Conservation (phyloP, 1,139 yeast genomes). For the Diutina scorzettiae region DNA sequence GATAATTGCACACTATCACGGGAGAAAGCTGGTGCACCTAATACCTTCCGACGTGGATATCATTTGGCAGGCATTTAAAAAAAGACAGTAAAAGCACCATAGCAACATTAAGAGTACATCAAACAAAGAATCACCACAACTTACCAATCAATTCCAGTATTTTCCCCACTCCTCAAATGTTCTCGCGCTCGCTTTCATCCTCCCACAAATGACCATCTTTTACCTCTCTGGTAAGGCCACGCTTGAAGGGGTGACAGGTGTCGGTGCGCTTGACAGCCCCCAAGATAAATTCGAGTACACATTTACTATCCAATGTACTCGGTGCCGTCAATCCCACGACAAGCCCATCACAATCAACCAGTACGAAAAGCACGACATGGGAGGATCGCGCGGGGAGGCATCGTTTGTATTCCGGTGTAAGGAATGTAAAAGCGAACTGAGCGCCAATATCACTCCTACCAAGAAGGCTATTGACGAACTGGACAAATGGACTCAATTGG, state of each 20-base stretch:
- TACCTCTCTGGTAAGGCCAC: conserved; percentile 37
- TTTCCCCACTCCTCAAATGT: too few species aligned
- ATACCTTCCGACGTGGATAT: too few species aligned
- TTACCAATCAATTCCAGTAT: too few species aligned
- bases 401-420: conserved; percentile 73
- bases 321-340: conserved; percentile 68
- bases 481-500: conserved; percentile 28
- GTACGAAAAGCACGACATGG: conserved; percentile 47
- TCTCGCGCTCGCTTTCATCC: too few species aligned
- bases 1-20: too few species aligned
- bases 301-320: conserved; percentile 62
- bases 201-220: not conserved
- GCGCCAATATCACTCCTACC: conserved; percentile 27
- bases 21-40: too few species aligned
- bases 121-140: too few species aligned
- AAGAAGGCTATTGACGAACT: conserved; percentile 18
- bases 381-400: conserved; percentile 74
- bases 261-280: conserved; percentile 52
- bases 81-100: too few species aligned
- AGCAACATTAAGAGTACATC: too few species aligned
- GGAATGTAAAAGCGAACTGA: conserved; percentile 40
- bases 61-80: too few species aligned
- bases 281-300: conserved; percentile 61
- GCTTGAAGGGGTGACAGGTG: conserved; percentile 47
- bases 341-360: conserved; percentile 65